Evolutionary conservation across 306 rosid species (phyloP).

Genomic region (Rosa rugosa): DNA sequence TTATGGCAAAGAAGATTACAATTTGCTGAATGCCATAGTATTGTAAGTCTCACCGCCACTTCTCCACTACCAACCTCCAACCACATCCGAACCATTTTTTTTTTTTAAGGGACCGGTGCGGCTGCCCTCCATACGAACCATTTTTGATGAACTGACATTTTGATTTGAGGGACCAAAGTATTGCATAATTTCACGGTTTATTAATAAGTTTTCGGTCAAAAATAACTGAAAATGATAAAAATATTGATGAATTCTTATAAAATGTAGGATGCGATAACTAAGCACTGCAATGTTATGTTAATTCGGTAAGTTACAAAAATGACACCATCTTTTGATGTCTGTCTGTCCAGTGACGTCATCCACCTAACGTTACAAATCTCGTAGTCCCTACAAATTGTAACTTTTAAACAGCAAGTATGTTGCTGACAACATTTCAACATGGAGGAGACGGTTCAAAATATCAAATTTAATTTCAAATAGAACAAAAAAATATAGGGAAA

Average conservation of each 20-base stretch:
- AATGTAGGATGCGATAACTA: neutral
- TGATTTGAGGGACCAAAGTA: neutral
- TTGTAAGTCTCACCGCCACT: neutral
- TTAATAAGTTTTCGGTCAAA: neutral
- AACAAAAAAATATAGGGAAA: too few relatives aligned
- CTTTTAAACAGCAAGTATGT: neutral
- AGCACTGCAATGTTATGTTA: neutral
- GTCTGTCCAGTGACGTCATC: neutral
- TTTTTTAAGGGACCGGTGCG: too few relatives aligned
- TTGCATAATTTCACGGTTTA: neutral
- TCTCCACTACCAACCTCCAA: neutral
- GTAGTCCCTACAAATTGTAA: neutral
- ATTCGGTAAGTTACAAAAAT: neutral
- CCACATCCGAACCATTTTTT: neutral
- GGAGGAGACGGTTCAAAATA: too few relatives aligned
- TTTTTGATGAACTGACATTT: neutral
- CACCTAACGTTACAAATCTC: neutral
- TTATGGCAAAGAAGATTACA: neutral
- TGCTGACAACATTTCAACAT: too few relatives aligned
- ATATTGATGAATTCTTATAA: neutral
- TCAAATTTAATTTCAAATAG: too few relatives aligned
- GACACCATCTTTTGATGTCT: neutral
- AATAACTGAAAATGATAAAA: neutral
- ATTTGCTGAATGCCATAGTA: neutral
- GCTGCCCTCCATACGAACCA: neutral